A percentile compares a stretch with the other conserved stretches of the same genome.
Evolutionary conservation across 2,329 filamentous ascomycete genomes (phyloP).

Genomic region (Botrytis squamosa): DNA sequence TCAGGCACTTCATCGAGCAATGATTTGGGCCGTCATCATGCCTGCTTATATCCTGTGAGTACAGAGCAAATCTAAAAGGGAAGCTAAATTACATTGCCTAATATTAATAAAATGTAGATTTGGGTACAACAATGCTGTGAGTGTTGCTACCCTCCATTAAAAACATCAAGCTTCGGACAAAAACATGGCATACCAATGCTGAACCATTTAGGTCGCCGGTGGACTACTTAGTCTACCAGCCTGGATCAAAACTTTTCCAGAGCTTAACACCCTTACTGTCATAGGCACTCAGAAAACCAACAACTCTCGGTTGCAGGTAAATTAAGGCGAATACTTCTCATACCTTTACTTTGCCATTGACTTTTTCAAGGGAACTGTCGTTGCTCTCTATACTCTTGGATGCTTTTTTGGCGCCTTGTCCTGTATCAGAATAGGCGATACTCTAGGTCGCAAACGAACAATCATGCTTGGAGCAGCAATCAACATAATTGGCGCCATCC

Average conservation of each 20-base stretch:
- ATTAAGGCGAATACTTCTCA: not conserved
- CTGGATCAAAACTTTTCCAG: slow-evolving; percentile 21
- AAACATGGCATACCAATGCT: not conserved
- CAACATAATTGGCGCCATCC: slow-evolving; percentile 55
- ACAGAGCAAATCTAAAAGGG: slow-evolving; percentile 33
- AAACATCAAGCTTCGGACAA: not conserved
- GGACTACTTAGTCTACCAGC: slow-evolving; percentile 44
- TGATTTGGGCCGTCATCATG: slow-evolving; percentile 58
- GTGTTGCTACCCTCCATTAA: not conserved
- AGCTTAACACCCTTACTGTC: slow-evolving; percentile 20
- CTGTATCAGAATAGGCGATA: slow-evolving; percentile 45
- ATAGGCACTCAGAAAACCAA: slow-evolving; percentile 3
- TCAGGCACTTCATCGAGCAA: slow-evolving; percentile 53
- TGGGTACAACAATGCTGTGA: slow-evolving; percentile 46
- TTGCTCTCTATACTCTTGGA: slow-evolving; percentile 43
- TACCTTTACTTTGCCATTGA: not conserved
- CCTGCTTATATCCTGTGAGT: slow-evolving; percentile 68
- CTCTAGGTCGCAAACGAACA: slow-evolving; percentile 55
- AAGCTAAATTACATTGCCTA: not conserved
- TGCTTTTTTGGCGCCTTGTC: slow-evolving; percentile 48
- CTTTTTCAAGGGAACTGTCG: slow-evolving; percentile 18
- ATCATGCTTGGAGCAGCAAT: slow-evolving; percentile 58
- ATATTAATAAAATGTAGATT: slow-evolving; percentile 38
- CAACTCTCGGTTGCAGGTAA: slow-evolving; percentile 15
- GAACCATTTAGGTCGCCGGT: slow-evolving; percentile 44